Evolutionary conservation across 202 grass and related monocot genomes (phyloP).

Genomic region (Elaeis oleifera): DNA sequence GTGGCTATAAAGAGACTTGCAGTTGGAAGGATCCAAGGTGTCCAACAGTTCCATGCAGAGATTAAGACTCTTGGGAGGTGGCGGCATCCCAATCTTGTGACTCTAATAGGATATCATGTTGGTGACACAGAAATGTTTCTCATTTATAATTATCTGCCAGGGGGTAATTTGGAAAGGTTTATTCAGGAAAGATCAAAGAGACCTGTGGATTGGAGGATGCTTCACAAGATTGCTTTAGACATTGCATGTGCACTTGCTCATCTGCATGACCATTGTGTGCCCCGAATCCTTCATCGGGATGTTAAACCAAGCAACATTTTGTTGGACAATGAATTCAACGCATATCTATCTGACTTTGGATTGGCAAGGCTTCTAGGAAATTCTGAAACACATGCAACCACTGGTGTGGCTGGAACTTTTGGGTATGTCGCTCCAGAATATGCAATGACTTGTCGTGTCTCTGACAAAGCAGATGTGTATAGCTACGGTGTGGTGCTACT

Average conservation of each 20-base stretch:
- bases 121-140: constrained; percentile 98
- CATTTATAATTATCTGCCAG: constrained; percentile 91
- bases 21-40: constrained; percentile 81
- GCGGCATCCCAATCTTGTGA: constrained; percentile 82
- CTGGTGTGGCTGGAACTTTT: constrained; percentile 95
- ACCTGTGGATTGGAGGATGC: constrained; percentile 70
- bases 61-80: constrained; percentile 93
- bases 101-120: constrained; percentile 88
- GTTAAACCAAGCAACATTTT: constrained; percentile 98
- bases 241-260: constrained; percentile 44
- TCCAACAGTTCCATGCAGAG: constrained; percentile 90
- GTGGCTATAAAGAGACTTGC: constrained; percentile 96
- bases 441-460: constrained; percentile 96
- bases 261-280: constrained; percentile 80
- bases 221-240: constrained; percentile 92
- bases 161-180: constrained; percentile 92
- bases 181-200: constrained; percentile 85
- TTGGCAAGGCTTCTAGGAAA: constrained; percentile 87
- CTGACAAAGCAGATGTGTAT: constrained; percentile 96
- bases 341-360: constrained; percentile 92
- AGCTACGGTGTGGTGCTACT: constrained; percentile 96
- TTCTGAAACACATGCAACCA: constrained; percentile 98
- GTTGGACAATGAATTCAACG: constrained; percentile 71
- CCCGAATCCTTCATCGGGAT: constrained; percentile 84
- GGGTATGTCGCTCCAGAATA: constrained; percentile 99